phyloP scores from a whole-genome alignment of 805 yeast genomes.

The Yamadazyma paraphyllophila region DNA sequence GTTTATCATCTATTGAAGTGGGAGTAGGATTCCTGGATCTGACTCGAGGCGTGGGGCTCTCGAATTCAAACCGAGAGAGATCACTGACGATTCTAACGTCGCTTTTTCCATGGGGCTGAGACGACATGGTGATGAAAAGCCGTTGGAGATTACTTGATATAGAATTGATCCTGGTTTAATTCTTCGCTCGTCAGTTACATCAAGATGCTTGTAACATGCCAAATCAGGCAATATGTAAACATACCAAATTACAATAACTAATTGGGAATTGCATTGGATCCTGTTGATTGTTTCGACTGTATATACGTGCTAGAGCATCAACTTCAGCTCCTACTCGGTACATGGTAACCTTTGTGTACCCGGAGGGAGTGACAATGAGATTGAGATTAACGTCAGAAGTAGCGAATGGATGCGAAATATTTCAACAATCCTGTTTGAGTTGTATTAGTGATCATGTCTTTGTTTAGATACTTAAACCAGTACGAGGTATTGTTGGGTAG shows the following conservation, averaged over 20 bases:
- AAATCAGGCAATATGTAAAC: constrained; percentile 8
- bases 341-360: too few relatives aligned
- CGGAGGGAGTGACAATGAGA: too few relatives aligned
- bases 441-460: too few relatives aligned
- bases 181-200: background rate
- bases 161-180: constrained; percentile 1
- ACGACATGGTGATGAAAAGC: constrained; percentile 10
- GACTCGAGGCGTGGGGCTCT: constrained; percentile 21
- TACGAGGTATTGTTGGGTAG: too few relatives aligned
- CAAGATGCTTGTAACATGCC: background rate
- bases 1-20: constrained; percentile 17
- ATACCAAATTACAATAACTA: constrained; percentile 1
- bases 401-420: too few relatives aligned
- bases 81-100: constrained; percentile 30
- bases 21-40: constrained; percentile 35
- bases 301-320: too few relatives aligned
- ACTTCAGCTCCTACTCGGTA: too few relatives aligned
- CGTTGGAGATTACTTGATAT: background rate
- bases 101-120: constrained; percentile 20
- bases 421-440: too few relatives aligned
- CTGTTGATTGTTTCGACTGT: background rate
- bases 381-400: too few relatives aligned
- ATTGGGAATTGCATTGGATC: background rate
- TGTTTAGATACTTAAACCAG: too few relatives aligned
- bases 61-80: constrained; percentile 31